These are phyloP conservation scores for Coriaria nepalensis DNA, from an alignment of 306 rosid genomes.

Conservation along the genomic window DNA sequence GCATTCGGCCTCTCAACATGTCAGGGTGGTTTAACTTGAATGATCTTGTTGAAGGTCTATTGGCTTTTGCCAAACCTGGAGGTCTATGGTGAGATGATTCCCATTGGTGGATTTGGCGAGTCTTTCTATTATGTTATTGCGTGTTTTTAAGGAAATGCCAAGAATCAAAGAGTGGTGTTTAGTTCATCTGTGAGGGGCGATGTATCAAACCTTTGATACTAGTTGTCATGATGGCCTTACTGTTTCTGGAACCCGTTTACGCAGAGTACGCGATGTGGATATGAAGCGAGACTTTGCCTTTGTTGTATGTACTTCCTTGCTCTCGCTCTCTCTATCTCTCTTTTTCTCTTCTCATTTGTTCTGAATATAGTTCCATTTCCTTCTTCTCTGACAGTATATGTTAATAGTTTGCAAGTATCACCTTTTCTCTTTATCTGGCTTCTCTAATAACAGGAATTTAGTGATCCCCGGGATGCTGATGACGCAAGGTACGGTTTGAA, in stretches of 20 bases:
- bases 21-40: constrained; percentile 40
- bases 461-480: constrained; percentile 37
- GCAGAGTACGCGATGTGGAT: constrained; percentile 54
- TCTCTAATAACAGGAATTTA: constrained; percentile 19
- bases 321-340: background rate
- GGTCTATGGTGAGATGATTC: constrained; percentile 47
- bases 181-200: constrained; percentile 48
- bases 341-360: background rate
- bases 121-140: constrained; percentile 44
- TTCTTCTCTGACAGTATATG: constrained; percentile 4
- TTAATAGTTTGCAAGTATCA: constrained; percentile 14
- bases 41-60: constrained; percentile 50
- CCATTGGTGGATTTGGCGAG: constrained; percentile 50
- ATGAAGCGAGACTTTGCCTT: constrained; percentile 47
- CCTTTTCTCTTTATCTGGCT: constrained; percentile 1
- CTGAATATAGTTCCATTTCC: background rate
- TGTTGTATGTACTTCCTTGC: constrained; percentile 27
- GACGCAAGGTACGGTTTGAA: constrained; percentile 38
- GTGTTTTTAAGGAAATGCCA: constrained; percentile 41
- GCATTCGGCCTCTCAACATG: constrained; percentile 21
- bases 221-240: constrained; percentile 46
- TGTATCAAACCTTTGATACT: constrained; percentile 40
- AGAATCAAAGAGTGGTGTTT: constrained; percentile 43
- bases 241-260: constrained; percentile 41
- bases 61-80: constrained; percentile 51